Base-by-base conservation (phyloP, 148 eudicot genomes). In the Nepenthes mirabilis region DNA sequence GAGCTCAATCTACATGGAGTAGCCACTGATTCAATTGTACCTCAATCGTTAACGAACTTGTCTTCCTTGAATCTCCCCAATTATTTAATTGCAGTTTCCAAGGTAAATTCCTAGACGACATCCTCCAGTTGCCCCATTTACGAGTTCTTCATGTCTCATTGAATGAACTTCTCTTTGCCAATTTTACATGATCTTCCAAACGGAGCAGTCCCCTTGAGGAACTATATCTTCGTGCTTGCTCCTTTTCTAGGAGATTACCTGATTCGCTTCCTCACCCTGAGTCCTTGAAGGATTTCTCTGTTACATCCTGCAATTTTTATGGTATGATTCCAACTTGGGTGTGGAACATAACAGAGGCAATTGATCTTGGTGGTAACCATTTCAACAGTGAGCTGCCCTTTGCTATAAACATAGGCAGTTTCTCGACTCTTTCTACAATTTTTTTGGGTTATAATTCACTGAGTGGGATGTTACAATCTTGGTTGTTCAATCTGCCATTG, bases 261-360 rank as follows among this genome's bases (percentile, higher is more conserved):
- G 6, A 65, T 54, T 63, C 72, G 11, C 69, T 70, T 9, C 52
- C 57, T 34, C 61, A 73, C 49, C 60, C 65, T n/a, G 53, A 58
- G 34, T 53, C 60, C 33, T 47, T 72, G 59, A 52, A 54, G 32
- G 35, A 43, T 5, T 57, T 77, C 1, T 33, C 50, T 32, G 48
- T 65, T 1, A 7, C 7, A 8, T 36, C 33, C 5, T 70, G 72
- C 33, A 37, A 43, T 11, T 47, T 70, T 47, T 49, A 53, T 47
- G 69, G 69, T 8, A 35, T 6, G 2, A 12, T 70, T 53, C 74
- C 74, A 3, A 13, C 33, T 59, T 70, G 74, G 74, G 33, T 65
- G 6, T 70, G 69, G 74, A 70, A 62, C 14, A n/a, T 55, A 11
- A 37, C 74, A 9, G 50, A 35, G 35, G 43, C 0, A 6, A 43